These are phyloP conservation scores for Malus hybrid DNA, from an alignment of 331 rosid genomes.

Conservation along the genomic window DNA sequence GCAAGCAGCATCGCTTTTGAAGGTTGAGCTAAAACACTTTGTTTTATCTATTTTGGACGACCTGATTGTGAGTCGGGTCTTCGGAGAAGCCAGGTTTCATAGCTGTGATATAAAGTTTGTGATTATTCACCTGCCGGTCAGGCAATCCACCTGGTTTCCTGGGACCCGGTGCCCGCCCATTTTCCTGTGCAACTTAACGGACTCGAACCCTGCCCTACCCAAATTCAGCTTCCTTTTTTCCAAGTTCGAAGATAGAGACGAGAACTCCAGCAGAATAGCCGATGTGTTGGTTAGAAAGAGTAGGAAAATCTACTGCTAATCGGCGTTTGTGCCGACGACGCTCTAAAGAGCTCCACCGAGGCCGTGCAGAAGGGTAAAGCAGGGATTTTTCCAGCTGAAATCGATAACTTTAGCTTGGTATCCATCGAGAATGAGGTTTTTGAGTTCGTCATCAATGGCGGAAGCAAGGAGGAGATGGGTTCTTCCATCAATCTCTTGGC, in stretches of 20 bases:
- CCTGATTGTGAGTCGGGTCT: constrained; percentile 71
- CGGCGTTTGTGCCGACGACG: no score
- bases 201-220: constrained; percentile 31
- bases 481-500: neutral
- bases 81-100: constrained; percentile 66
- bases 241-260: constrained; percentile 28
- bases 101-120: constrained; percentile 66
- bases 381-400: constrained; percentile 23
- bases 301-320: constrained; percentile 57
- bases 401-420: constrained; percentile 28
- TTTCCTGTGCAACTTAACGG: constrained; percentile 50
- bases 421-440: constrained; percentile 46
- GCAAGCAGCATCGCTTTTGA: constrained; percentile 50
- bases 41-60: constrained; percentile 72
- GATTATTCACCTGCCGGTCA: constrained; percentile 53
- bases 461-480: constrained; percentile 38
- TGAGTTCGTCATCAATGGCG: constrained; percentile 31
- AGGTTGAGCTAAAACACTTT: constrained; percentile 74
- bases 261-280: constrained; percentile 48
- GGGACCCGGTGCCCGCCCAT: constrained; percentile 52
- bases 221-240: constrained; percentile 35
- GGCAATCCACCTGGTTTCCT: constrained; percentile 24
- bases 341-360: constrained; percentile 37
- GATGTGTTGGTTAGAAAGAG: constrained; percentile 44
- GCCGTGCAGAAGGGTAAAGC: constrained; percentile 20